Conservation (phyloP, 2,329 filamentous ascomycete species). For the Dendryphion nanum region DNA sequence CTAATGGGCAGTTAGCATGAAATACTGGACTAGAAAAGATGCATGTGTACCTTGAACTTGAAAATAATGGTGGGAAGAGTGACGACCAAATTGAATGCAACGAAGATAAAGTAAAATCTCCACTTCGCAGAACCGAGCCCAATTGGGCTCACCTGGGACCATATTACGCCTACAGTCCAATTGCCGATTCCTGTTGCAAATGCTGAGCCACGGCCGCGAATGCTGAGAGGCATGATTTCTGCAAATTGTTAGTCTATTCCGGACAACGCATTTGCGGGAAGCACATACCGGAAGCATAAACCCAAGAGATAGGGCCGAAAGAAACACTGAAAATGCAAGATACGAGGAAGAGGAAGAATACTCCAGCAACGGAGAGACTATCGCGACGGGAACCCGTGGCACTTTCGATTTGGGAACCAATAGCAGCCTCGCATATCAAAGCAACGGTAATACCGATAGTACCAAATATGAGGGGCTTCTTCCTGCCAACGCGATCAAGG, state of each 20-base stretch:
- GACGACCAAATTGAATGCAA: slow-evolving; percentile 48
- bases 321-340: slow-evolving; percentile 36
- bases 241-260: neutral
- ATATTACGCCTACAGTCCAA: slow-evolving; percentile 60
- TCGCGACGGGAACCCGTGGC: slow-evolving; percentile 33
- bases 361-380: slow-evolving; percentile 57
- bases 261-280: neutral
- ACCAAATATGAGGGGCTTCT: slow-evolving; percentile 54
- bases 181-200: slow-evolving; percentile 60
- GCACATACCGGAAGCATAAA: slow-evolving; percentile 54
- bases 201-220: slow-evolving; percentile 58
- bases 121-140: slow-evolving; percentile 51
- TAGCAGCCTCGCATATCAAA: slow-evolving; percentile 58
- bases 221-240: slow-evolving; percentile 59
- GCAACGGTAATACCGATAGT: slow-evolving; percentile 56
- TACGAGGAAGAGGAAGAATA: slow-evolving; percentile 63
- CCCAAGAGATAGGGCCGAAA: slow-evolving; percentile 50
- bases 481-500: slow-evolving; percentile 52
- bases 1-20: slow-evolving; percentile 11
- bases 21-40: slow-evolving; percentile 51
- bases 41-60: slow-evolving; percentile 47
- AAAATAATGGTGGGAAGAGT: slow-evolving; percentile 50
- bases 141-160: slow-evolving; percentile 58
- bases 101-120: slow-evolving; percentile 60
- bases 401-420: slow-evolving; percentile 42